These are phyloP conservation scores for Kalanchoe fedtschenkoi DNA, from an alignment of 164 flowering plant species.

Conservation along the genomic window DNA sequence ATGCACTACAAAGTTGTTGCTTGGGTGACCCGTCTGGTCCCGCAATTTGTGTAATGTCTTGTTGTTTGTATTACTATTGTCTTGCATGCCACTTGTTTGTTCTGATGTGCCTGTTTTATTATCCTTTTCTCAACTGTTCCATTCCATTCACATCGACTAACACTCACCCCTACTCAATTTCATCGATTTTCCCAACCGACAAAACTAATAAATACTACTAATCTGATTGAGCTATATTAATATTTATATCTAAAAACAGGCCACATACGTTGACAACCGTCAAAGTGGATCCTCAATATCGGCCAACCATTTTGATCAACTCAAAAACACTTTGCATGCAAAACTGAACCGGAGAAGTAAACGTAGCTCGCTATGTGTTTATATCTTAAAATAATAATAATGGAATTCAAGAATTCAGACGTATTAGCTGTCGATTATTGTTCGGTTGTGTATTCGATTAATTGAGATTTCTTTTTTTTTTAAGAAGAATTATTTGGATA, in stretches of 20 bases:
- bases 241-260: too few species aligned
- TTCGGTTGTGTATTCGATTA: too few species aligned
- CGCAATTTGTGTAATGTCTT: conserved; percentile 1
- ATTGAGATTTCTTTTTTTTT: neutral
- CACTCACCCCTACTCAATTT: neutral
- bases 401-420: too few species aligned
- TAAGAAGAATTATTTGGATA: neutral
- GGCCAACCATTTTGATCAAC: neutral
- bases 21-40: conserved; percentile 3
- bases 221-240: too few species aligned
- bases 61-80: too few species aligned
- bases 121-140: neutral
- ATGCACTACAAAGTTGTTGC: too few species aligned
- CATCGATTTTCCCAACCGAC: neutral
- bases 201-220: neutral
- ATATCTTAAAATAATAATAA: too few species aligned
- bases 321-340: too few species aligned
- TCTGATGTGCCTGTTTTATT: conserved; percentile 1
- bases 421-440: too few species aligned
- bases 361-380: too few species aligned
- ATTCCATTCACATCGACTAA: neutral
- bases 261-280: neutral
- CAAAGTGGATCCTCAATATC: neutral
- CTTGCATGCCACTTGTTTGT: neutral
- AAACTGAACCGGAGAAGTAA: too few species aligned